These are phyloP conservation scores for Amanita rimosa DNA, from an alignment of 768 basidiomycete species.

Conservation along the genomic window DNA sequence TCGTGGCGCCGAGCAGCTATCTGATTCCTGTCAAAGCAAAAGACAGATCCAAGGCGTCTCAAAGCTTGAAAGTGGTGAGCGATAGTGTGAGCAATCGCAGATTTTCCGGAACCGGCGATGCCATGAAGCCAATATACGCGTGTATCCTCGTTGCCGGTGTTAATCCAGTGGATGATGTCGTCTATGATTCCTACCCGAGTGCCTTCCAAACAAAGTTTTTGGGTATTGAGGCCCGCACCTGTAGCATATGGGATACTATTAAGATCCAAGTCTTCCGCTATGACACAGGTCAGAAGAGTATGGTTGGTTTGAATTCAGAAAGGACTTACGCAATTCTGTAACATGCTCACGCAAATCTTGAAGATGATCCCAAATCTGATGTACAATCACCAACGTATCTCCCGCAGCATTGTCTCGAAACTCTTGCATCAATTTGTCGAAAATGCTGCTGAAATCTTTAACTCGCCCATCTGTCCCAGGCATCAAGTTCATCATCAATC, in stretches of 20 bases:
- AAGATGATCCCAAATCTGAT: background rate
- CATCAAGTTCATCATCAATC: background rate
- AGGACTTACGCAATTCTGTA: no score
- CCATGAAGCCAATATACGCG: background rate
- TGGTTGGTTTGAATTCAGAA: background rate
- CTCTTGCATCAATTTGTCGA: background rate
- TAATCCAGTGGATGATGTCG: constrained; percentile 15
- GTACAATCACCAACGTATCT: background rate
- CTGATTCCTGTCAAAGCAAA: no score
- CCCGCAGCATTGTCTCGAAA: background rate
- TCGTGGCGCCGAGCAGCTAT: no score
- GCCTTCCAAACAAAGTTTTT: constrained; percentile 11
- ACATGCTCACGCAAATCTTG: background rate
- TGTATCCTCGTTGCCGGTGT: background rate
- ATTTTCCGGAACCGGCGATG: background rate
- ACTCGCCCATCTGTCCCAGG: background rate
- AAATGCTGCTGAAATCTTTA: background rate
- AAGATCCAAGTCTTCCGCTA: background rate
- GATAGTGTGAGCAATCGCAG: no score
- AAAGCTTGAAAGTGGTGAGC: no score
- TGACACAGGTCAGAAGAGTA: background rate
- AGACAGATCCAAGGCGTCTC: no score
- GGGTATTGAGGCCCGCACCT: background rate
- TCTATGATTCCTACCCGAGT: constrained; percentile 15
- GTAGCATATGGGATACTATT: background rate